Evolutionary conservation across 768 basidiomycete genomes (phyloP), one percentile per base, ranked within the genome.

Genomic region (Suillus subaureus): DNA sequence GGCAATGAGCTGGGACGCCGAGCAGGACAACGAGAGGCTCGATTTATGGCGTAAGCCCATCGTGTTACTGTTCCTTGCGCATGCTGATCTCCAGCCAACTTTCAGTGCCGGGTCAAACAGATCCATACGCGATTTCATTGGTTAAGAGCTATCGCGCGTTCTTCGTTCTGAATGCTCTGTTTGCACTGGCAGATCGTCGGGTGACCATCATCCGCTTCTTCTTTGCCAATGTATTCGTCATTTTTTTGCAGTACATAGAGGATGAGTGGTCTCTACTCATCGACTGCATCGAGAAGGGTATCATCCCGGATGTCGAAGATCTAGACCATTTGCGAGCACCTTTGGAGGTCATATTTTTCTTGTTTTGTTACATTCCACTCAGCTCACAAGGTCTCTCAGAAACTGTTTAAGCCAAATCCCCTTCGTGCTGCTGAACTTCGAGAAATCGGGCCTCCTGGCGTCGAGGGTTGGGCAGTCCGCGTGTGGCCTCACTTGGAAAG

Each of bases 51-150:
- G 61, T 54, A 37, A 64, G 63, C 11, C n/a, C 5, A 3, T 35
- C 4, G 11, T 12, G 26, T 4, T 2, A 12, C 26, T 35, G 21
- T 23, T 15, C 9, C 60, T 35, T 2, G 26, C 33, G 26, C 39
- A 35, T 26, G 11, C 39, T 61, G 37, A 57, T 61, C 26, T 5
- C 8, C 15, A 33, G 31, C 9, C 7, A 31, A 43, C 4, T 54
- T 26, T 35, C 26, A 72, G 72, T 65, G 16, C 68, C 71, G 3
- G 51, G 66, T 21, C 45, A 68, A 3, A 71, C 71, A 1, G 72
- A 71, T 56, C 71, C 73, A 2, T 2, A 72, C 2, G 73, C 73
- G 2, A 60, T 69, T 35, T 65, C 69, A 51, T 71, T 73, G 57
- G 69, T 74, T 16, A 23, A 21, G 16, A 63, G 60, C 23, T 66